These are phyloP conservation scores for Parachaetomium inaequale DNA, from an alignment of 495 filamentous ascomycete species.

Conservation along the genomic window DNA sequence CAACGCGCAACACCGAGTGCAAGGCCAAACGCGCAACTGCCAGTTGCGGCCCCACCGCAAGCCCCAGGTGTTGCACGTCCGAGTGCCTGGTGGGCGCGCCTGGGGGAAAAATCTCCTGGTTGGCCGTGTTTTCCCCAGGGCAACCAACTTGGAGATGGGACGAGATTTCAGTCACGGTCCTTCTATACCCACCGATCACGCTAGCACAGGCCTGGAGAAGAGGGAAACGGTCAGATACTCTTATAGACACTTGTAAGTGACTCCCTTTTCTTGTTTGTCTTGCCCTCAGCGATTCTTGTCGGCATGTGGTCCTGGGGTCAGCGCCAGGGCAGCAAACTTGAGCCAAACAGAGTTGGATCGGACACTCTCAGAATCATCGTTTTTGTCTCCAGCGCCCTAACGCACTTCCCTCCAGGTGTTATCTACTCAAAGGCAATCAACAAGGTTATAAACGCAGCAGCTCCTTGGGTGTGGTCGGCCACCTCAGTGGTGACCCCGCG, in stretches of 20 bases:
- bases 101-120: neutral
- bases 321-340: neutral
- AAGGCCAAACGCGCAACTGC: neutral
- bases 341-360: neutral
- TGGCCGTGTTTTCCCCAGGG: neutral
- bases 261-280: neutral
- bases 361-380: neutral
- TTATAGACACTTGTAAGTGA: neutral
- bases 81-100: neutral
- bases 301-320: neutral
- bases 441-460: too few species aligned
- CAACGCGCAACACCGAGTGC: neutral
- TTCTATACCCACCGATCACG: neutral
- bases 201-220: neutral
- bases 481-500: too few species aligned
- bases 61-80: too few species aligned
- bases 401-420: too few species aligned
- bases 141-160: neutral
- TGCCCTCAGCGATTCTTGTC: neutral
- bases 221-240: neutral
- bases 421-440: neutral
- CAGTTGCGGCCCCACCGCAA: too few species aligned
- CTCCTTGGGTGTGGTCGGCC: too few species aligned
- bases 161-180: neutral
- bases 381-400: neutral